Base-by-base conservation (phyloP, 257 asterid species). In the Przewalskia tangutica region DNA sequence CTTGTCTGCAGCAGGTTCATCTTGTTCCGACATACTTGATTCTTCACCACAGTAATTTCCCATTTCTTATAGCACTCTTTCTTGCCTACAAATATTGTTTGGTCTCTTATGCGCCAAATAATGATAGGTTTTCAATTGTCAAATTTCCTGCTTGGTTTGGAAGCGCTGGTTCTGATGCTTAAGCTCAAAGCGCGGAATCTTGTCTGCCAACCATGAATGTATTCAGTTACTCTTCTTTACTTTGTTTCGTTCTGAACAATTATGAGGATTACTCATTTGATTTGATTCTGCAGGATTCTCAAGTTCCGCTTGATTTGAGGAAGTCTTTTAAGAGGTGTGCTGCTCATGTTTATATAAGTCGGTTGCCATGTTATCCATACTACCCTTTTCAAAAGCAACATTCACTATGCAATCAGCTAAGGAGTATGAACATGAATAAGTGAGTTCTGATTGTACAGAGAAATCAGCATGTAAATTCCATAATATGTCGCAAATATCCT, bases 311-410 rank as follows among this genome's bases (percentile, higher is more conserved):
- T 38, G 79, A 83, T 81, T 84, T 90, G 50, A 89, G 82, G 85
- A 88, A 86, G 70, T 83, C 90, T 6, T 83, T 93, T 94, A 95
- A 89, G 89, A 89, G 95, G 87, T 83, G 95, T 67, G 76, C 89
- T 44, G 82, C 93, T 7, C 97, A 95, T 66, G 90, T 89, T 80
- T 86, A 91, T 88, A 84, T 95, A 81, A 55, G 93, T 82, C 91
- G 84, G n/a, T n/a, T 51, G 99, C 99, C 93, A 95, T 65, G 91
- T 95, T 95, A 90, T 95, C 98, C 82, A 77, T 89, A 82, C 97
- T 95, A 71, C 99, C 99, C 84, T 88, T 90, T 85, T 90, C 90
- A 85, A 91, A 87, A 38, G 98, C 97, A 86, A 93, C 82, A 84
- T 92, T 89, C 34, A 95, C 97, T 46, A 94, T 89, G 87, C 95